Evolutionary conservation across 2,329 filamentous ascomycete genomes (phyloP), one percentile per base, ranked within the genome.

Genomic region (Boeremia lycopersici): DNA sequence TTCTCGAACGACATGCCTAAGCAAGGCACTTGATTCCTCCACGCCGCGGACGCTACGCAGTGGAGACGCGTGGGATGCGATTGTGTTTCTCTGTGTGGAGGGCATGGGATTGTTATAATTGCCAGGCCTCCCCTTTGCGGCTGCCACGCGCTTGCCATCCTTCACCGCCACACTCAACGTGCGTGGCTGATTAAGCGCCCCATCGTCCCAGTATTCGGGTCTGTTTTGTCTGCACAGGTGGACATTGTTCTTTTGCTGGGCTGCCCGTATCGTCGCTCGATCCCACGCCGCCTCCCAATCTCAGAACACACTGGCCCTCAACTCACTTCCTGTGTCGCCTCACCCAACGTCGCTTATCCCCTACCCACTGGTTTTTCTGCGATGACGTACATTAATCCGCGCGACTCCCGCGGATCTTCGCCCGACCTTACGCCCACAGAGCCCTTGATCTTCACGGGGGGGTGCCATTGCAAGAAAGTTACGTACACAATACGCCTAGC

Each of bases 391-490:
- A 36, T 56, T 30, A 50, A 56, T 9, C 7, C 36, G 3, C 34
- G 42, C 12, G 29, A 57, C 33, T 38, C 39, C 26, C 34, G 48
- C 30, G 13, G 34, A 11, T 38, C 36, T 2, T 36, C 33, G 3
- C 30, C 33, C 13, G 29, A 25, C 2, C 42, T 43, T 10, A 25
- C 15, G 9, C 19, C 36, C 4, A 43, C 42, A 6, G 29, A 51
- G 4, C 53, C 44, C 2, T 55, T 69, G 41, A 43, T 59, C 26
- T 60, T 71, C 34, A 71, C 72, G 1, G 78, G 78, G 17, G 75
- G 74, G 34, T 84, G 82, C 69, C 80, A 77, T 64, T 84, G 82
- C 63, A 70, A 74, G 51, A 72, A 72, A 8, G 73, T 84, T 50
- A 71, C 73, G 28, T 84, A 83, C 56, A 69, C 74, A 13, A 70